Percentiles rank a stretch among this genome's conserved stretches.
Evolutionary conservation across 176 grass and related monocot genomes (phyloP).

Genomic region (Luzula sylvatica): DNA sequence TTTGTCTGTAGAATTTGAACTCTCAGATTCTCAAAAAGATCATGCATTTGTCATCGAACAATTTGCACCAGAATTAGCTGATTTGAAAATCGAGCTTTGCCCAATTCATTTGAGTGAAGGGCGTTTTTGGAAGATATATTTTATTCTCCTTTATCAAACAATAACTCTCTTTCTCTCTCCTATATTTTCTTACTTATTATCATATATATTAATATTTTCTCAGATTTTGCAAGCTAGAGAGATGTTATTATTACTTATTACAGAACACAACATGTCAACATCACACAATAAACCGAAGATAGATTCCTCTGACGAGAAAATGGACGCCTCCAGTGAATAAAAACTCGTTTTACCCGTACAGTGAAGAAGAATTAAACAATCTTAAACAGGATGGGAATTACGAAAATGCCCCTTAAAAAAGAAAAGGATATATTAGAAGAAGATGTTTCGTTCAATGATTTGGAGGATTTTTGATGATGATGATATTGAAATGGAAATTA

Average conservation of each 20-base stretch:
- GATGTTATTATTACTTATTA: not conserved
- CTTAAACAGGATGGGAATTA: too few species aligned
- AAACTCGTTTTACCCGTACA: conserved; percentile 9
- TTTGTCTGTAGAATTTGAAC: not conserved
- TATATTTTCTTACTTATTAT: not conserved
- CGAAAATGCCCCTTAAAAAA: too few species aligned
- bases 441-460: conserved; percentile 11
- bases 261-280: not conserved
- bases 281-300: not conserved
- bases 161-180: not conserved
- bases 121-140: conserved; percentile 11
- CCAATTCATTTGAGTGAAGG: not conserved
- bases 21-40: conserved; percentile 7
- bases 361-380: not conserved
- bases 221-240: conserved; percentile 16
- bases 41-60: not conserved
- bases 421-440: not conserved
- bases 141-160: not conserved
- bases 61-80: conserved; percentile 7
- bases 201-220: not conserved
- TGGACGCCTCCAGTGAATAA: not conserved
- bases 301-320: not conserved
- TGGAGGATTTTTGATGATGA: conserved; percentile 9
- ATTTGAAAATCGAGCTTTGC: conserved; percentile 13
- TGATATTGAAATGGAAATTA: not conserved